phyloP scores from a whole-genome alignment of 306 rosid genomes.

The Psophocarpus tetragonolobus region DNA sequence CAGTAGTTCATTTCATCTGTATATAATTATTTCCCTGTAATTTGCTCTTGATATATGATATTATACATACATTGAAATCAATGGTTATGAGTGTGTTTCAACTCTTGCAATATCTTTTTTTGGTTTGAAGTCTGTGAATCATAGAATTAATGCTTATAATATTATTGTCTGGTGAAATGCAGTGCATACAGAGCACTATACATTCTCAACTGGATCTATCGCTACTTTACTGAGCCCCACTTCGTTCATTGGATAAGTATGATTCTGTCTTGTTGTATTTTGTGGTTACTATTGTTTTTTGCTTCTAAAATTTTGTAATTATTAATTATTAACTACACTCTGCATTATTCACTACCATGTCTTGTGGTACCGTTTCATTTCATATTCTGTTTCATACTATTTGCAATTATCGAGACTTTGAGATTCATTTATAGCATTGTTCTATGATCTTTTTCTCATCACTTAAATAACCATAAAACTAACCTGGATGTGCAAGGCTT shows the following conservation, averaged over 20 bases:
- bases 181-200: conserved; percentile 84
- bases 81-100: conserved; percentile 25
- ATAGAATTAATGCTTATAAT: not conserved
- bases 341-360: not conserved
- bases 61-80: not conserved
- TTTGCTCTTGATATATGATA: conserved; percentile 1
- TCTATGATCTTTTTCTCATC: not conserved
- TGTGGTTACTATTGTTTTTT: not conserved
- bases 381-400: conserved; percentile 13
- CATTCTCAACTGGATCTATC: conserved; percentile 86
- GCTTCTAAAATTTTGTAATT: not conserved
- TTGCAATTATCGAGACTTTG: not conserved
- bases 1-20: conserved; percentile 8
- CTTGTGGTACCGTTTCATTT: not conserved
- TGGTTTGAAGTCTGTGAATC: not conserved
- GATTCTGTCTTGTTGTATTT: conserved; percentile 33
- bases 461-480: not conserved
- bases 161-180: conserved; percentile 43
- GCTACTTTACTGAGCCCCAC: conserved; percentile 82
- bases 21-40: not conserved
- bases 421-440: not conserved
- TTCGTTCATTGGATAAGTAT: conserved; percentile 88
- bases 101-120: not conserved
- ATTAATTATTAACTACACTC: not conserved
- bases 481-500: conserved; percentile 19